phyloP scores from a whole-genome alignment of 768 basidiomycete species.

The Suillus subaureus region DNA sequence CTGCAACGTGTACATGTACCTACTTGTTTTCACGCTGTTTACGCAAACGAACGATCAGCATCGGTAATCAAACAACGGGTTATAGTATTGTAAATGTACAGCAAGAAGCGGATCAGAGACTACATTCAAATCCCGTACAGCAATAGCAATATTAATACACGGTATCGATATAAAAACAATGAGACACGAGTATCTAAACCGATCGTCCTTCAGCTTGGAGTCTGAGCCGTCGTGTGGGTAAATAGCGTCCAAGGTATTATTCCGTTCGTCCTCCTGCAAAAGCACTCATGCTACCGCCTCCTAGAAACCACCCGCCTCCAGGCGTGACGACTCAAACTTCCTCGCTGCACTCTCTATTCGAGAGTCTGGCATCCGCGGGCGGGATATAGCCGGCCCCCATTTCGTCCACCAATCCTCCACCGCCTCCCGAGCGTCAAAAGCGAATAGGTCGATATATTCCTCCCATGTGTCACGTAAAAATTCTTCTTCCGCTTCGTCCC shows the following conservation, averaged over 20 bases:
- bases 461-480: slow-evolving; percentile 49
- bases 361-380: neutral
- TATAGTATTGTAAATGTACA: neutral
- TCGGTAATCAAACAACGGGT: neutral
- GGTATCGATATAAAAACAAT: neutral
- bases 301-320: slow-evolving; percentile 20
- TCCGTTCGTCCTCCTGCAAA: neutral
- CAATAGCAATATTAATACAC: neutral
- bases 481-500: slow-evolving; percentile 43
- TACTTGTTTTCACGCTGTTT: neutral
- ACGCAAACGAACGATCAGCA: neutral
- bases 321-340: slow-evolving; percentile 7
- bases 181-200: neutral
- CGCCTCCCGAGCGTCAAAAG: slow-evolving; percentile 51
- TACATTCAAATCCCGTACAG: neutral
- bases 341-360: neutral
- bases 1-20: neutral
- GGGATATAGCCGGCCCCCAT: slow-evolving; percentile 38
- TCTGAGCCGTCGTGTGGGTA: neutral
- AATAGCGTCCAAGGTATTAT: neutral
- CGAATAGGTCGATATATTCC: slow-evolving; percentile 48
- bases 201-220: neutral
- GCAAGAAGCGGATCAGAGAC: neutral
- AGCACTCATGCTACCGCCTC: slow-evolving; percentile 1
- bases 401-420: slow-evolving; percentile 68